Evolutionary conservation across 2,329 filamentous ascomycete species (phyloP).

Genomic region (Sporothrix schenckii): DNA sequence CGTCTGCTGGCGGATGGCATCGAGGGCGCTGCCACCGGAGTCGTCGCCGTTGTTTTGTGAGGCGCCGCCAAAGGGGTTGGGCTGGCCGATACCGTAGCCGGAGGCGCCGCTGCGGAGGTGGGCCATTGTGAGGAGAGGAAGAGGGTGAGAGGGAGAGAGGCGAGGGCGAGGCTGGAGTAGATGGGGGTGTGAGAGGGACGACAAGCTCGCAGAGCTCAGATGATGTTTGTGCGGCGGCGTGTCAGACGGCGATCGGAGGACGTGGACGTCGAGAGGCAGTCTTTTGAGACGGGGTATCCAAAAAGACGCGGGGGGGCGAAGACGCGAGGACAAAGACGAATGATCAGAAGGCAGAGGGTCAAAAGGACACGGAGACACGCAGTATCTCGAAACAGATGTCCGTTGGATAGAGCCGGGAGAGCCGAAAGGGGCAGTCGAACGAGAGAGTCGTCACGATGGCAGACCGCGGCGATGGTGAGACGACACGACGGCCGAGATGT

Average conservation of each 20-base stretch:
- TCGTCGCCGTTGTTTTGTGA: slow-evolving; percentile 51
- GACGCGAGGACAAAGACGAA: background rate
- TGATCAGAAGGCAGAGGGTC: background rate
- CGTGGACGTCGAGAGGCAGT: background rate
- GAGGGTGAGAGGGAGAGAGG: background rate
- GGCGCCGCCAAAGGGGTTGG: slow-evolving; percentile 69
- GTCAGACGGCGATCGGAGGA: background rate
- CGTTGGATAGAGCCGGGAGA: background rate
- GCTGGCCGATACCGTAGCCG: slow-evolving; percentile 80
- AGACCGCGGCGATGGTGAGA: too few relatives aligned
- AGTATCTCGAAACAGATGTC: background rate
- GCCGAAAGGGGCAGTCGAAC: too few relatives aligned
- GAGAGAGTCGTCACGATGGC: too few relatives aligned
- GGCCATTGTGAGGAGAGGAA: slow-evolving; percentile 44
- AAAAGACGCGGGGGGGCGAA: background rate
- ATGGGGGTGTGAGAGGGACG: too few relatives aligned
- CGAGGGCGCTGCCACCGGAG: slow-evolving; percentile 77
- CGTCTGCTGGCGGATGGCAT: slow-evolving; percentile 89
- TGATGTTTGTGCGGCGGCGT: background rate
- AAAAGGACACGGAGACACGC: background rate
- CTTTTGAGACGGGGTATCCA: slow-evolving; percentile 12
- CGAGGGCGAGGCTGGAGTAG: background rate
- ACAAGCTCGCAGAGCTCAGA: background rate
- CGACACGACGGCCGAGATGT: too few relatives aligned
- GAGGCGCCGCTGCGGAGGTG: slow-evolving; percentile 60